Base-by-base conservation (phyloP, 805 yeast species). In the Allodekkera sacchari region DNA sequence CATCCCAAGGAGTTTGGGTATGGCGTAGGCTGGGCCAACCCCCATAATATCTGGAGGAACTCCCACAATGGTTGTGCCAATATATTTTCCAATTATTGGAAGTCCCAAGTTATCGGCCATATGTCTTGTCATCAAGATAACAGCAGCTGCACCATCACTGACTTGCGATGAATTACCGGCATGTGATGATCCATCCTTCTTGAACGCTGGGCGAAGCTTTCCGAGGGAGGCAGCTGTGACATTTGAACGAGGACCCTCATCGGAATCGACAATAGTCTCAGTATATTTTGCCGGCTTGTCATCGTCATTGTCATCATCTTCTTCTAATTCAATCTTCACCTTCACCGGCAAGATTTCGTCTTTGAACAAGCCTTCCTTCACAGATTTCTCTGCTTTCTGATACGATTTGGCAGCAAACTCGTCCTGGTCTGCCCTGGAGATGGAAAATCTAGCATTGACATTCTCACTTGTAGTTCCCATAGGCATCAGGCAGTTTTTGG, bases 1-100 rank as follows among this genome's bases (percentile, higher is more conserved):
- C 33, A 64, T 46, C 7, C 41, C 32, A 44, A 89, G 70, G 13
- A 84, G 78, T 34, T 71, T 72, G 39, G 98, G 97, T 48, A 89
- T 88, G 37, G 97, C 98, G 48, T 71, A 75, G 18, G 95, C 96
- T 36, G 98, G 98, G 27, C 97, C 98, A 48, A 89, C 77, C 37
- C 97, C 98, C 98, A 89, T 89, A 39, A 88, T 74, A 61, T 85
- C 94, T 15, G 96, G 96, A 34, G 96, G 95, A 28, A 88, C 96
- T 47, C 98, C 98, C 35, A 82, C 89, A 25, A 77, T 65, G 44
- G 80, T 72, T 50, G 83, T 77, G 45, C 77, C 80, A 40, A 87
- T 75, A 47, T 74, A 89, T 64, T 83, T 83, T 40, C 79, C 98
- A 36, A 80, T 48, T 38, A 85, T 75, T 34, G 82, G 78, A 45